Conservation (phyloP, 805 yeast genomes). For the Nakazawaea siamensis region DNA sequence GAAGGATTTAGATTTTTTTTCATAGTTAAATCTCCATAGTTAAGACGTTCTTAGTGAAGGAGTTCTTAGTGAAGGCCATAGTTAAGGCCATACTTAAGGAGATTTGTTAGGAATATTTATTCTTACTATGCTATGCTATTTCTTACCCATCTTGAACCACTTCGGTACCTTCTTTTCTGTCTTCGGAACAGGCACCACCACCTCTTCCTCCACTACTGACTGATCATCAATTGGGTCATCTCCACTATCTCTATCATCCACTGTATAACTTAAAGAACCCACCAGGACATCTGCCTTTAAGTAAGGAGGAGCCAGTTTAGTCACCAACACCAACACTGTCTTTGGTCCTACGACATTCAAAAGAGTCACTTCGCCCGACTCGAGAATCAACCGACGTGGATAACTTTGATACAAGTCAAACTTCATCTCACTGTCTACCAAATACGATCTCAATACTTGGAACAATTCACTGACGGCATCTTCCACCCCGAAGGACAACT, state of each 20-base stretch:
- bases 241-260: constrained; percentile 10
- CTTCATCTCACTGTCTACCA: not conserved
- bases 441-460: constrained; percentile 6
- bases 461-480: not conserved
- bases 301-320: not conserved
- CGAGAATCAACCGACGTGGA: constrained; percentile 74
- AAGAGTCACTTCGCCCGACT: constrained; percentile 17
- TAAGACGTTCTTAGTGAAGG: too few relatives aligned
- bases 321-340: constrained; percentile 4
- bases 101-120: too few relatives aligned
- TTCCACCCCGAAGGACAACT: constrained; percentile 4
- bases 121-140: constrained; percentile 8
- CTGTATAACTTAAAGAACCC: constrained; percentile 2
- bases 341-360: constrained; percentile 5
- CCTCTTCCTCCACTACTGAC: not conserved
- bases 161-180: constrained; percentile 19
- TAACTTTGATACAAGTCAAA: constrained; percentile 24
- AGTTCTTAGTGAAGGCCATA: too few relatives aligned
- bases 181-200: not conserved
- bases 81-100: too few relatives aligned
- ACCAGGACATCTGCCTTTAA: constrained; percentile 3
- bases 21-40: too few relatives aligned
- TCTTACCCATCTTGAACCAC: constrained; percentile 25
- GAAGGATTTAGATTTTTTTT: too few relatives aligned
- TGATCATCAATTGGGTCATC: constrained; percentile 4